Base-by-base conservation (phyloP, 2,329 filamentous ascomycete species). In the Gaeumannomyces tritici region DNA sequence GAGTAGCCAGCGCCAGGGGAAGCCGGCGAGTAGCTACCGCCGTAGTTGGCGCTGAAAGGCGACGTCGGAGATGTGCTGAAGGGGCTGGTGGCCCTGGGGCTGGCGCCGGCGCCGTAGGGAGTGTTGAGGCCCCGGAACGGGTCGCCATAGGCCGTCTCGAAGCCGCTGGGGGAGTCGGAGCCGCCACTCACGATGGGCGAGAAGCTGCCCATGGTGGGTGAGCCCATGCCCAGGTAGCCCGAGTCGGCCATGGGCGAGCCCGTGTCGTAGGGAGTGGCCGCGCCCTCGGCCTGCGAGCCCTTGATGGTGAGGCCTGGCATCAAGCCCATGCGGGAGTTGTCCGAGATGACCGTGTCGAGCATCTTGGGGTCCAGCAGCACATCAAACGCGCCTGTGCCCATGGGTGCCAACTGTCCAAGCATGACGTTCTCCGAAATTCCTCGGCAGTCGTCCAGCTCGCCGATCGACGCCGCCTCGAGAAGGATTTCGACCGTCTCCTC, bases 351-450 rank as follows among this genome's bases (percentile, higher is more conserved):
- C 24, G 93, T 96, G 74, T 96, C 91, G 56, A 98, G 85, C 91
- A 99, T 96, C 76, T 90, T 90, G 67, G 92, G 92, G 73, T 99
- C 96, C 67, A 99, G 83, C 68, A 93, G 87, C 62, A 98, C 87
- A 67, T 99, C 92, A 70, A 99, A 93, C 75, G 96, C 92, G 66
- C 95, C 95, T 63, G 96, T 99, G 65, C 95, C 95, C 83, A 96
- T 93, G 33, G 96, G 95, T 6, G 96, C 95, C 77, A 98, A 85
- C 78, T 99, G 95, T 65, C 95, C 95, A 65, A 99, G 85, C 85
- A 99, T 99, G 73, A 99, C 89, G 78, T 99, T 99, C 78, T 99
- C 95, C 21, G 95, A 98, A 60, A 99, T 93, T 82, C 95, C 95
- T 64, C 92, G 90, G 79, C 96, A 99, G 76, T 99, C 95, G 72